Conservation (phyloP, 208 protist species). For the Zelonia costaricensis region DNA sequence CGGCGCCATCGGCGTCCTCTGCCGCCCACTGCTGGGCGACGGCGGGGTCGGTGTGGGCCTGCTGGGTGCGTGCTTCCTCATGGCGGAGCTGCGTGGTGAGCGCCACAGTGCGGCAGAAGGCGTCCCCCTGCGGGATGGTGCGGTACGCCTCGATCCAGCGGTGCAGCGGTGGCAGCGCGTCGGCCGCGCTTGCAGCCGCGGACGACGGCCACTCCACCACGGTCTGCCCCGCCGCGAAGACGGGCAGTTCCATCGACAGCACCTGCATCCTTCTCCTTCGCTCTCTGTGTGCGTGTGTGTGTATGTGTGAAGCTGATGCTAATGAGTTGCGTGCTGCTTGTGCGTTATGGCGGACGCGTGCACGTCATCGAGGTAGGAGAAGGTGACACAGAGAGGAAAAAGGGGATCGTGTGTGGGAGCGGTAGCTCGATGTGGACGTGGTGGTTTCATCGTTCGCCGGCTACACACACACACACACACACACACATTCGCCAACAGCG, state of each 20-base stretch:
- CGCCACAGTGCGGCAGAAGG: conserved; percentile 45
- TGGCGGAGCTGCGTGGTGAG: conserved; percentile 40
- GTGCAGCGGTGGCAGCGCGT: conserved; percentile 15
- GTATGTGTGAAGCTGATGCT: too few relatives aligned
- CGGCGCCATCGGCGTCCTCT: conserved; percentile 28
- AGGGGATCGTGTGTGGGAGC: too few relatives aligned
- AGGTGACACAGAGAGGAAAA: too few relatives aligned
- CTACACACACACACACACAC: neutral
- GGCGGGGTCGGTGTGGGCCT: conserved; percentile 51
- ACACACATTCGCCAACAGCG: too few relatives aligned
- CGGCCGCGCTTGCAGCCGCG: neutral
- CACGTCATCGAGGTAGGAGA: too few relatives aligned
- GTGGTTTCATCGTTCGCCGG: too few relatives aligned
- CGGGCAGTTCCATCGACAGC: conserved; percentile 35
- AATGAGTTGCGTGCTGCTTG: too few relatives aligned
- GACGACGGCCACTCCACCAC: conserved; percentile 17
- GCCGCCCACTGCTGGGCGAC: conserved; percentile 34
- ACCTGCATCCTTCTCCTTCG: too few relatives aligned
- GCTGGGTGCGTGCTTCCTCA: conserved; percentile 38
- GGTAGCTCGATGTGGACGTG: too few relatives aligned
- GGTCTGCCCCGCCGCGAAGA: conserved; percentile 22
- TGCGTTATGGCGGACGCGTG: too few relatives aligned
- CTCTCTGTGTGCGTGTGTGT: too few relatives aligned
- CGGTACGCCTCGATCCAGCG: conserved; percentile 32
- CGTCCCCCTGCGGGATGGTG: conserved; percentile 42